Percentiles rank a stretch among this genome's conserved stretches.
These are phyloP conservation scores for Miamiensis avidus DNA, from an alignment of 169 alveolate species.

Conservation along the genomic window DNA sequence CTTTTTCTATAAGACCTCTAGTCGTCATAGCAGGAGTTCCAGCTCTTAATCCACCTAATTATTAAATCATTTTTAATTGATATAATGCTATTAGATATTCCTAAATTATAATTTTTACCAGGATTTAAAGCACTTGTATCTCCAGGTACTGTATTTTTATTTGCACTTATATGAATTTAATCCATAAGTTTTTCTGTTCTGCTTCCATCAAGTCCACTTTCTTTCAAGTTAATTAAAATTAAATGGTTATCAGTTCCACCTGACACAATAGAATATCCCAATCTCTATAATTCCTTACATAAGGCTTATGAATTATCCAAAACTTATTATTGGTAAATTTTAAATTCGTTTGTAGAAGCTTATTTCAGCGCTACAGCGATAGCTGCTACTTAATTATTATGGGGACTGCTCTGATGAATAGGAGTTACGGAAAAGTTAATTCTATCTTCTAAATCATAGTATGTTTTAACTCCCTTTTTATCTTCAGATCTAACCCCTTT, in stretches of 20 bases:
- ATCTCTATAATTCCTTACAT: slow-evolving; percentile 53
- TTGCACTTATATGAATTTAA: slow-evolving; percentile 62
- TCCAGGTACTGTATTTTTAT: slow-evolving; percentile 84
- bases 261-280: slow-evolving; percentile 63
- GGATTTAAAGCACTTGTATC: slow-evolving; percentile 78
- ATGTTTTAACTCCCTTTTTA: slow-evolving; percentile 43
- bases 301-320: slow-evolving; percentile 52
- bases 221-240: slow-evolving; percentile 53
- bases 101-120: background rate
- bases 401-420: slow-evolving; percentile 96
- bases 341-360: slow-evolving; percentile 64
- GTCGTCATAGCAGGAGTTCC: slow-evolving; percentile 87
- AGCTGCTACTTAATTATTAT: slow-evolving; percentile 83
- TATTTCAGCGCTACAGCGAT: slow-evolving; percentile 75
- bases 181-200: slow-evolving; percentile 73
- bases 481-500: slow-evolving; percentile 54
- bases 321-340: slow-evolving; percentile 59
- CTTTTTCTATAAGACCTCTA: slow-evolving; percentile 72
- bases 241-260: slow-evolving; percentile 86
- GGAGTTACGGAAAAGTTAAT: slow-evolving; percentile 97
- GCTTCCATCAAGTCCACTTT: slow-evolving; percentile 70
- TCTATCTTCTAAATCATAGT: slow-evolving; percentile 82
- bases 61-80: background rate
- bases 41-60: slow-evolving; percentile 71
- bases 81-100: slow-evolving; percentile 36